Base-by-base conservation (phyloP, 768 basidiomycete genomes). In the Cystofilobasidium macerans region DNA sequence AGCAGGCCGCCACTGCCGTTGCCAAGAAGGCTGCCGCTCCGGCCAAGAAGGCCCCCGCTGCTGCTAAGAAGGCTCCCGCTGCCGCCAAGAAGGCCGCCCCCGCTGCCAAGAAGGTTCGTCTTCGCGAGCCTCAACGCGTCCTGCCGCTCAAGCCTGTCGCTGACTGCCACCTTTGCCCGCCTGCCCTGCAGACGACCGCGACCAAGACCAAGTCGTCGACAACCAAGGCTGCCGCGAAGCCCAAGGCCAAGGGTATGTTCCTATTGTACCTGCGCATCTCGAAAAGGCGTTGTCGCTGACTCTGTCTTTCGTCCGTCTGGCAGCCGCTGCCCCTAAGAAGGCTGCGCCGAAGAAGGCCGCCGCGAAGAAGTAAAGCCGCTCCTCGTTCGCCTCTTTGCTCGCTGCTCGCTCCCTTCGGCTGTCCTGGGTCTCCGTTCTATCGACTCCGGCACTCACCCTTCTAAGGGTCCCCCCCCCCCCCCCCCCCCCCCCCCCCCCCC, bases 21-120 rank as follows among this genome's bases (percentile, higher is more conserved):
- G 16, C 42, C 16, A 16, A 13, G 42, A 8, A 42, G 42, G 42
- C 42, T 20, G 42, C 42, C 42, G 53, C 53, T 54, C 53, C 53
- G 11, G 53, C 53, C 26, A 32, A 24, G 53, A 54, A 54, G 53
- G 42, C 42, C 42, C 8, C 36, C 28, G 65, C 71, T 38, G 57
- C 70, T 35, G 80, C 69, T 69, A 67, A 82, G 72, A 79, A 79
- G 72, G 79, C 80, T 63, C 62, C 68, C 12, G 56, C 75, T 20
- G 73, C 75, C 36, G 81, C 78, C 7, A 79, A 81, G 75, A 67
- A 66, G 65, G 61, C 61, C 45, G 43, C 77, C n/a, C 78, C 79
- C 58, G 78, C 62, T 57, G 83, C 81, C 12, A 87, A 87, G 80
- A 87, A 86, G 82, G 84, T 84, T 51, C 42, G 64, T 40, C 24